Evolutionary conservation across 1,139 yeast genomes (phyloP).

Genomic region (Candida dubliniensis): DNA sequence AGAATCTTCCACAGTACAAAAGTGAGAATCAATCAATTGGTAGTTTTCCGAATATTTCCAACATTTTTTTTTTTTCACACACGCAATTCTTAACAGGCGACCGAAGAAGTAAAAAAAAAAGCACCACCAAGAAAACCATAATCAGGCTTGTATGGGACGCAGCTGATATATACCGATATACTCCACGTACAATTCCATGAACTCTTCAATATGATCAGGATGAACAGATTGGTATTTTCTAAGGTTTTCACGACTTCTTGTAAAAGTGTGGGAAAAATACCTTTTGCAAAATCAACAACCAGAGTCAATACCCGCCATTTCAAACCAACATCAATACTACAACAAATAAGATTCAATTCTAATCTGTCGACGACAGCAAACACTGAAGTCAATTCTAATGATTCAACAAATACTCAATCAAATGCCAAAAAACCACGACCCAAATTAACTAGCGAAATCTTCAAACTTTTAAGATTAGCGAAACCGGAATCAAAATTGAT

Average conservation of each 20-base stretch:
- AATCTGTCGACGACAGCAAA: not conserved
- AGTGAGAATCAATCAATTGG: no score
- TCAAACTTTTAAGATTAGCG: conserved; percentile 34
- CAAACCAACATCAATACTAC: conserved; percentile 1
- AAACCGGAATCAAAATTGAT: conserved; percentile 38
- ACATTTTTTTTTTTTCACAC: no score
- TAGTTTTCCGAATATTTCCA: no score
- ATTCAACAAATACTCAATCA: conserved; percentile 2
- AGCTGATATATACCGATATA: no score
- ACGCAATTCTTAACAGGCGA: no score
- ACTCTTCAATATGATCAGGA: conserved; percentile 5
- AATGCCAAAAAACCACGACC: conserved; percentile 6
- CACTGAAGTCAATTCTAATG: not conserved
- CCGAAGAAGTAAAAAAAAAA: no score
- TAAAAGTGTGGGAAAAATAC: not conserved
- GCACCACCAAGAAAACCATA: no score
- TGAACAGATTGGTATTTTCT: conserved; percentile 6
- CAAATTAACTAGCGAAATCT: conserved; percentile 20
- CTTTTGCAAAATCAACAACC: not conserved
- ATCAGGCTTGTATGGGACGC: no score
- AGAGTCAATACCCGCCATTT: not conserved
- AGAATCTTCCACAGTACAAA: no score
- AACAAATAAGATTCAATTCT: conserved; percentile 7
- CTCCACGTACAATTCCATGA: no score
- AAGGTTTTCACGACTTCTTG: not conserved